phyloP scores from a whole-genome alignment of 805 yeast genomes.

The Torulaspora quercuum region DNA sequence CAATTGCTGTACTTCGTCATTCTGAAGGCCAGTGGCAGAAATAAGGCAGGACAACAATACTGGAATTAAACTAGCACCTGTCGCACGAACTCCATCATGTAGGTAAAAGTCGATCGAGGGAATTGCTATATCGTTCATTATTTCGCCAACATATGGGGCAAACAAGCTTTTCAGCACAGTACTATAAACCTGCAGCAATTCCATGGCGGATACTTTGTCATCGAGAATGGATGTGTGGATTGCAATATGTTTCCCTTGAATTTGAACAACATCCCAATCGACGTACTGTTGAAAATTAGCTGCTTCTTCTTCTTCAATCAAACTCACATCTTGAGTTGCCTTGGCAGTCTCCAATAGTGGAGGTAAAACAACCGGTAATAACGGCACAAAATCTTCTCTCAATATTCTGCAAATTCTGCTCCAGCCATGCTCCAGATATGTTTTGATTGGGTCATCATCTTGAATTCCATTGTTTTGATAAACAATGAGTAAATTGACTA shows the following conservation, averaged over 20 bases:
- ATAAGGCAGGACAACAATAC: conserved; percentile 64
- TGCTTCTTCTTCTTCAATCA: conserved; percentile 85
- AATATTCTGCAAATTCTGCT: conserved; percentile 84
- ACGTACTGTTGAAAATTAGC: conserved; percentile 79
- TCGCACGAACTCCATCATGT: conserved; percentile 90
- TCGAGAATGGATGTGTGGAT: conserved; percentile 93
- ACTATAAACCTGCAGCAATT: conserved; percentile 78
- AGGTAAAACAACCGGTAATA: conserved; percentile 79
- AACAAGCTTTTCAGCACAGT: conserved; percentile 77
- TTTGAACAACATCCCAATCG: conserved; percentile 91
- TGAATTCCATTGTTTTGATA: conserved; percentile 60
- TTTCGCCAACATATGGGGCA: conserved; percentile 75
- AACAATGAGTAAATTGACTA: conserved; percentile 65
- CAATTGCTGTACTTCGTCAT: conserved; percentile 58
- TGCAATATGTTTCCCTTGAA: conserved; percentile 90
- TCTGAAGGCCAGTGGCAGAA: conserved; percentile 45
- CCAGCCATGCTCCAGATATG: conserved; percentile 93
- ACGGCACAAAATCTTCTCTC: conserved; percentile 82
- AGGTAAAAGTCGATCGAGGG: conserved; percentile 89
- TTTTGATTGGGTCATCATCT: conserved; percentile 81
- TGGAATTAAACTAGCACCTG: conserved; percentile 84
- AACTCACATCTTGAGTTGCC: conserved; percentile 82
- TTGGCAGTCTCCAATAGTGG: conserved; percentile 83
- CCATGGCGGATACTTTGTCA: conserved; percentile 91
- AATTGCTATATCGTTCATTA: conserved; percentile 71